Evolutionary conservation across 148 eudicot species (phyloP).

Genomic region (Cornus kousa): DNA sequence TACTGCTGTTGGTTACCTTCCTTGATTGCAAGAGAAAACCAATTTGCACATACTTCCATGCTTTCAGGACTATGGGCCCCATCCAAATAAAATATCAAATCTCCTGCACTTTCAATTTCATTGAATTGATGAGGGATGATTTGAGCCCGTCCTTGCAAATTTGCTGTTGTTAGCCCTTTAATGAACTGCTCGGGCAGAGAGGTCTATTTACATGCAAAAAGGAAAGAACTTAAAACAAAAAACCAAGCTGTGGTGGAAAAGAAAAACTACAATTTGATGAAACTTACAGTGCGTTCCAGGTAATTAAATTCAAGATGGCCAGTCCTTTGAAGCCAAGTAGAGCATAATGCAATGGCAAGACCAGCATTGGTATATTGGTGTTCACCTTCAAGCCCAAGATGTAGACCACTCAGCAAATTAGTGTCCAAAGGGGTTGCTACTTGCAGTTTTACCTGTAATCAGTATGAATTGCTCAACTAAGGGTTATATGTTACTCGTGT

Average conservation of each 20-base stretch:
- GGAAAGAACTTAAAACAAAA: conserved; percentile 6
- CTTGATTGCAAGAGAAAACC: conserved; percentile 71
- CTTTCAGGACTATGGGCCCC: conserved; percentile 99
- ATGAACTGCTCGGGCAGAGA: conserved; percentile 81
- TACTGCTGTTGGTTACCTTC: conserved; percentile 35
- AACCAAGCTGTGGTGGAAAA: neutral
- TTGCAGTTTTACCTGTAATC: conserved; percentile 71
- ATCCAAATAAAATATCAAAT: conserved; percentile 84
- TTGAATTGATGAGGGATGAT: conserved; percentile 62
- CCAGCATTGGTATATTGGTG: conserved; percentile 94
- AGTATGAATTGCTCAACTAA: conserved; percentile 13
- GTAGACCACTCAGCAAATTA: conserved; percentile 49
- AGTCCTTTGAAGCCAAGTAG: conserved; percentile 84
- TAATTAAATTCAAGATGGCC: conserved; percentile 57
- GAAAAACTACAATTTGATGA: conserved; percentile 8
- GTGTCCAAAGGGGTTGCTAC: conserved; percentile 64
- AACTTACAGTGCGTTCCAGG: conserved; percentile 53
- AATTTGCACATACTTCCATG: conserved; percentile 95
- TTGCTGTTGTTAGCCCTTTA: conserved; percentile 73
- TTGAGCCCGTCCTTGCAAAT: conserved; percentile 88
- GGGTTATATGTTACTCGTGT: neutral
- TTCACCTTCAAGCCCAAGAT: conserved; percentile 85
- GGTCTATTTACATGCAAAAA: conserved; percentile 38
- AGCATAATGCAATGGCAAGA: conserved; percentile 83
- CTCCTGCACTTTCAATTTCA: conserved; percentile 54